Conservation (phyloP, 2,329 filamentous ascomycete species). For the Trichothecium roseum region DNA sequence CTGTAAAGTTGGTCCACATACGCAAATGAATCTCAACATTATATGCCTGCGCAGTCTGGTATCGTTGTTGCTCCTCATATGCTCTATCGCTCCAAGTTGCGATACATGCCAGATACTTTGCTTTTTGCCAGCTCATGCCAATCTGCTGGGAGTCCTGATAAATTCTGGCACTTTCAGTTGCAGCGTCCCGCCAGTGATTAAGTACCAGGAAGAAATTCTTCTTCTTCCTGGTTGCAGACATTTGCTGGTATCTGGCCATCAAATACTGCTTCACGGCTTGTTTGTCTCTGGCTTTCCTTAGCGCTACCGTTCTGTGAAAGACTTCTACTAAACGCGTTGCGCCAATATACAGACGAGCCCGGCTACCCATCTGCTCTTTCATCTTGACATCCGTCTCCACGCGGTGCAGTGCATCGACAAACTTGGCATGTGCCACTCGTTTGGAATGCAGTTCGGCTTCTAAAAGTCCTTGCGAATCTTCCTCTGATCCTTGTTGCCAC, state of each 20-base stretch:
- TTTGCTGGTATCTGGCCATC: constrained; percentile 23
- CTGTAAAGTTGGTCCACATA: constrained; percentile 12
- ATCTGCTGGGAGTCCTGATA: too few species aligned
- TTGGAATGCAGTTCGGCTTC: constrained; percentile 2
- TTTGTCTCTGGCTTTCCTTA: constrained; percentile 15
- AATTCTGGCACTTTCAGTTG: constrained; percentile 1
- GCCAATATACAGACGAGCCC: constrained; percentile 20
- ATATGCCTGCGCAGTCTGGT: constrained; percentile 10
- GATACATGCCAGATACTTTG: background rate
- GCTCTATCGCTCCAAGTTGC: constrained; percentile 13
- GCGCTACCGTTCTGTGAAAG: constrained; percentile 14
- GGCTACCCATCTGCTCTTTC: constrained; percentile 9
- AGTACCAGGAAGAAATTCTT: constrained; percentile 20
- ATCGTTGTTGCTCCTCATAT: constrained; percentile 7
- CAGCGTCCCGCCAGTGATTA: constrained; percentile 17
- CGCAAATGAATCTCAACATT: constrained; percentile 11
- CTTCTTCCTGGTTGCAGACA: constrained; percentile 19
- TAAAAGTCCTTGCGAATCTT: constrained; percentile 11
- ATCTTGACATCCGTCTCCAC: background rate
- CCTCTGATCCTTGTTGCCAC: constrained; percentile 16
- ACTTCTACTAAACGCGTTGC: constrained; percentile 16
- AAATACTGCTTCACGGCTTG: constrained; percentile 19
- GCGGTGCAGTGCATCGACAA: too few species aligned
- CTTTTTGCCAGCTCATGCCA: too few species aligned
- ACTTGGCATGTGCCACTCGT: constrained; percentile 8